A percentile compares a stretch with the other conserved stretches of the same genome.
These are phyloP conservation scores for Cystofilobasidium ferigula DNA, from an alignment of 768 basidiomycete species.

Conservation along the genomic window DNA sequence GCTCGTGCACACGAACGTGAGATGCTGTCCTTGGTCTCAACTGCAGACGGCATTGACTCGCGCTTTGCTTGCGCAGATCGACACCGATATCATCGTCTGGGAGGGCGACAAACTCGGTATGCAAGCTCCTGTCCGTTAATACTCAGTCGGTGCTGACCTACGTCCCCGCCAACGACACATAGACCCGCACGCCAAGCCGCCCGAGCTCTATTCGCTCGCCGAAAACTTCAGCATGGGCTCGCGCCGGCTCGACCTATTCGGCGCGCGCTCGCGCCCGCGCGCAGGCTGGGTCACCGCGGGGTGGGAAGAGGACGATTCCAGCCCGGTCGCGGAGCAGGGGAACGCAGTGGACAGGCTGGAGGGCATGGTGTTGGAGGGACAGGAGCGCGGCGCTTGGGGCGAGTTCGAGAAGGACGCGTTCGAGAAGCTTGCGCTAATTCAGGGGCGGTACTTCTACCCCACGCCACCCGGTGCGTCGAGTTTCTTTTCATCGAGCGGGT, in stretches of 20 bases:
- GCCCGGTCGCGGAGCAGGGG: not conserved
- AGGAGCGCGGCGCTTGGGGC: not conserved
- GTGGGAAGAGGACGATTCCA: not conserved
- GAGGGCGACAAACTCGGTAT: constrained; percentile 57
- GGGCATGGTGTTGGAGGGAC: not conserved
- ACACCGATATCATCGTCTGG: constrained; percentile 95
- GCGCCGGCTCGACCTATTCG: constrained; percentile 82
- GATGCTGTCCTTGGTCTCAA: too few relatives aligned
- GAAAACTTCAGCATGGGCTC: constrained; percentile 96
- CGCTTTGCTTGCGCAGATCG: constrained; percentile 39
- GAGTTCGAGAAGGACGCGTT: not conserved
- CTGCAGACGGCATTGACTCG: constrained; percentile 25
- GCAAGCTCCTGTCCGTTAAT: not conserved
- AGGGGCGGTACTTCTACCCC: constrained; percentile 9
- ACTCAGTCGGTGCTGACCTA: not conserved
- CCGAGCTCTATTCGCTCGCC: constrained; percentile 88
- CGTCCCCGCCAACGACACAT: not conserved
- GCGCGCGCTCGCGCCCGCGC: constrained; percentile 53
- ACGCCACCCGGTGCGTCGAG: constrained; percentile 10
- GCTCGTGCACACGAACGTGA: constrained; percentile 98
- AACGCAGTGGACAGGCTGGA: constrained; percentile 2
- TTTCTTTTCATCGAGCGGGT: not conserved
- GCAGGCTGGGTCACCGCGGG: constrained; percentile 83
- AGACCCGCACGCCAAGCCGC: constrained; percentile 79
- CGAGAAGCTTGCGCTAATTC: not conserved